Conservation (phyloP, 495 filamentous ascomycete genomes). For the Aspergillus conjunctus region DNA sequence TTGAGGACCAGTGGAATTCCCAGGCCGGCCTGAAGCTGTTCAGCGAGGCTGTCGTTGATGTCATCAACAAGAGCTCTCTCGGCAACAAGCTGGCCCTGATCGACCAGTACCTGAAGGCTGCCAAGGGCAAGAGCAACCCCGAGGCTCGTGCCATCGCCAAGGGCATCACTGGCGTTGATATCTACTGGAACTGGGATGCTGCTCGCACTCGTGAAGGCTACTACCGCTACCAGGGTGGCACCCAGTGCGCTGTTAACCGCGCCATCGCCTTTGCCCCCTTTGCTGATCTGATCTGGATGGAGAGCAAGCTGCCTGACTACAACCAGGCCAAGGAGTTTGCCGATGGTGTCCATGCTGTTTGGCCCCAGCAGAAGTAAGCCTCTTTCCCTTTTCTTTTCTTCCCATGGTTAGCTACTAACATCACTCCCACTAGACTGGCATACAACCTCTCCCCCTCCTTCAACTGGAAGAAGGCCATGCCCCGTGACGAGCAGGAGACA, state of each 20-base stretch:
- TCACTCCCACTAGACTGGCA: slow-evolving; percentile 61
- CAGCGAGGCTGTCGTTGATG: slow-evolving; percentile 81
- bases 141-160: slow-evolving; percentile 85
- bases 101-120: slow-evolving; percentile 61
- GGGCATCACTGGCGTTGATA: slow-evolving; percentile 75
- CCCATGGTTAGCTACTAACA: slow-evolving; percentile 17
- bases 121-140: slow-evolving; percentile 80
- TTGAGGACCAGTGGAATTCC: slow-evolving; percentile 84
- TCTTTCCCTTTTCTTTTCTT: neutral
- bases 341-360: slow-evolving; percentile 88
- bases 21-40: slow-evolving; percentile 91
- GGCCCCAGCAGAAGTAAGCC: slow-evolving; percentile 91
- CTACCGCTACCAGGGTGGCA: slow-evolving; percentile 90
- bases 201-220: slow-evolving; percentile 91
- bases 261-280: slow-evolving; percentile 93
- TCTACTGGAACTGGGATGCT: slow-evolving; percentile 92
- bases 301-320: slow-evolving; percentile 94
- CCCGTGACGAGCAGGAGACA: slow-evolving; percentile 88
- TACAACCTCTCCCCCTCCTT: slow-evolving; percentile 99
- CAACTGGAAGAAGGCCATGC: slow-evolving; percentile 99
- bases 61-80: slow-evolving; percentile 67
- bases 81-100: slow-evolving; percentile 69
- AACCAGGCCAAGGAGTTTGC: slow-evolving; percentile 93
- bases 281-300: slow-evolving; percentile 98
- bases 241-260: slow-evolving; percentile 87